Base-by-base conservation (phyloP, 2,329 filamentous ascomycete species). In the Cladosporium colombiae region DNA sequence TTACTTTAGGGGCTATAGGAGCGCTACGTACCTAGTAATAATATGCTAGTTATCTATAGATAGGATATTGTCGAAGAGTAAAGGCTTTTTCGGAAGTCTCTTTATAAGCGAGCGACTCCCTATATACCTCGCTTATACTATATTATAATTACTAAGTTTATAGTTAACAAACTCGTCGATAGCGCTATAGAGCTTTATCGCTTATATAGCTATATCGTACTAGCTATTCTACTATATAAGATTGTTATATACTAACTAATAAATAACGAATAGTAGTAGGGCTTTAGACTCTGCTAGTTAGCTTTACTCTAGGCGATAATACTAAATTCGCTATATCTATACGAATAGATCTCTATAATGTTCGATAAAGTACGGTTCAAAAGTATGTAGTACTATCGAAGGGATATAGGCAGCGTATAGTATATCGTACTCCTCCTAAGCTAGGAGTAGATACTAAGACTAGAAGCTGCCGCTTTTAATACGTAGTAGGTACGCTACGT, bases 111-210 rank as follows among this genome's bases (percentile, higher is more conserved):
- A 35, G 33, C 33, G 13, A 35, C 33, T 35, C 33, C 11, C 27
- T 56, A 35, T 7, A 31, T 27, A n/a, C 13, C 16, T 27, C 16
- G 11, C 52, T 56, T 31, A 35, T 56, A n/a, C 13, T 31, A 13
- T 11, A n/a, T 56, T 33, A 21, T 56, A 56, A 31, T 56, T 5
- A 33, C 14, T 11, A 6, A 56, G 49, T 13, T 56, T n/a, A n/a
- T 56, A 35, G 29, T 56, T 35, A 56, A 56, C 18, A 56, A 56
- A 29, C n/a, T 52, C 49, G 16, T 56, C 16, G 29, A 56, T 56
- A n/a, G 29, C 29, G 6, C 16, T n/a, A 10, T 21, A 21, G 16
- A 56, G 52, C 10, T 33, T n/a, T 3, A 21, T 16, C 4, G 29
- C 29, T n/a, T 11, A 5, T 33, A 31, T 18, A 5, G 29, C 29